Percentiles rank a stretch among this genome's conserved stretches.
These are phyloP conservation scores for Geotrichum europaeum DNA, from an alignment of 1,139 yeast species.

Conservation along the genomic window DNA sequence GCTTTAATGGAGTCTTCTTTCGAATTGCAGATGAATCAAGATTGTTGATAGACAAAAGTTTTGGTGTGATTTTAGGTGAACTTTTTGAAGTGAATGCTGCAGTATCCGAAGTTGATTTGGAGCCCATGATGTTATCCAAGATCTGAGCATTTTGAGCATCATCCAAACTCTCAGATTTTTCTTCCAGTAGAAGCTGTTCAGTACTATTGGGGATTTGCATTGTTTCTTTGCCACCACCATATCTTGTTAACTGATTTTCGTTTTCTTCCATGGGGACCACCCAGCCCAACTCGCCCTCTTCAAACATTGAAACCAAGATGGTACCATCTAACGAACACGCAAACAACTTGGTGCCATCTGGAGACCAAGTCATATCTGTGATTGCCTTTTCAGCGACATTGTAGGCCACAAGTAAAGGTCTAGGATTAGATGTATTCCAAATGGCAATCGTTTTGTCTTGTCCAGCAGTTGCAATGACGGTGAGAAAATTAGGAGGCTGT, in stretches of 20 bases:
- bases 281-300: slow-evolving; percentile 64
- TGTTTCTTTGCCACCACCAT: slow-evolving; percentile 80
- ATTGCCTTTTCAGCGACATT: slow-evolving; percentile 59
- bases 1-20: slow-evolving; percentile 20
- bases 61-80: not conserved
- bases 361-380: slow-evolving; percentile 77
- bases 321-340: slow-evolving; percentile 83
- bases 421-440: slow-evolving; percentile 74
- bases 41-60: not conserved
- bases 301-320: slow-evolving; percentile 66
- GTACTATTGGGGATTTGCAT: slow-evolving; percentile 18
- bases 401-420: slow-evolving; percentile 67
- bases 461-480: slow-evolving; percentile 82
- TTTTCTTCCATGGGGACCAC: slow-evolving; percentile 62
- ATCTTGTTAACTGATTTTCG: slow-evolving; percentile 64
- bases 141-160: slow-evolving; percentile 4
- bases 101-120: not conserved
- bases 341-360: slow-evolving; percentile 66
- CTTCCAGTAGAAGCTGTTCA: slow-evolving; percentile 17
- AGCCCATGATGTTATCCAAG: slow-evolving; percentile 10
- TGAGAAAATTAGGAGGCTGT: slow-evolving; percentile 35
- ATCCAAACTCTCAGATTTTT: slow-evolving; percentile 12
- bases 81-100: not conserved
- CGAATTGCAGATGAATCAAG: slow-evolving; percentile 19
- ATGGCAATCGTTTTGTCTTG: slow-evolving; percentile 72